Evolutionary conservation across 208 protist genomes (phyloP).

Genomic region (Polymyxa betae): DNA sequence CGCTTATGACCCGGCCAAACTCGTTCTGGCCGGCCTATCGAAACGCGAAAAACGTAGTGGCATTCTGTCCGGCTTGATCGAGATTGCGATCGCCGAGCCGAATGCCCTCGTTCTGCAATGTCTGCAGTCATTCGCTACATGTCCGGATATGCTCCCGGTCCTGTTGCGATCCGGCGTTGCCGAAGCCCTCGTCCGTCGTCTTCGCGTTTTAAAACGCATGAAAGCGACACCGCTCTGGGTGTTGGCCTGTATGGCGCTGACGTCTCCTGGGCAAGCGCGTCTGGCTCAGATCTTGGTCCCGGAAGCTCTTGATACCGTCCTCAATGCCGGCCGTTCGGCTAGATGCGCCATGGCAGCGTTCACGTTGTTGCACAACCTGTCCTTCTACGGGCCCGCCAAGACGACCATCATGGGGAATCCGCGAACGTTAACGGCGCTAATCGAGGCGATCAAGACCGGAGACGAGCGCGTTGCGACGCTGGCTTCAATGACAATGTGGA

Average conservation of each 20-base stretch:
- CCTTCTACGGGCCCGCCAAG: neutral
- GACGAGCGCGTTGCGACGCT: neutral
- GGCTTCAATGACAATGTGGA: neutral
- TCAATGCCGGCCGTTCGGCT: neutral
- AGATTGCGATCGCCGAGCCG: neutral
- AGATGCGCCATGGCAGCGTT: neutral
- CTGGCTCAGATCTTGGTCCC: neutral
- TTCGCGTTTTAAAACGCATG: neutral
- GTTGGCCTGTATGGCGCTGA: neutral
- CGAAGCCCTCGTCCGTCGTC: neutral
- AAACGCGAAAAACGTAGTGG: neutral
- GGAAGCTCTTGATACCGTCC: neutral
- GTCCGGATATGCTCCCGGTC: neutral
- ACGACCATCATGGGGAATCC: neutral
- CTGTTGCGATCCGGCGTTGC: neutral
- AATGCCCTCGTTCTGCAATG: neutral
- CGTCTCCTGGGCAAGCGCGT: neutral
- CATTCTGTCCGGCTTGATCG: neutral
- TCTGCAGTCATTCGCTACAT: neutral
- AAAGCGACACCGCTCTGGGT: neutral
- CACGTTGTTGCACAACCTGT: neutral
- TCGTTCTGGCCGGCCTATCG: neutral
- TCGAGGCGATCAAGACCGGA: neutral
- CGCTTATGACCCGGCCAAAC: neutral
- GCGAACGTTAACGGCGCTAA: neutral